Percentiles rank a stretch among this genome's conserved stretches.
Conservation (phyloP, 768 basidiomycete species). For the Xerocomus brunneocitrinus region DNA sequence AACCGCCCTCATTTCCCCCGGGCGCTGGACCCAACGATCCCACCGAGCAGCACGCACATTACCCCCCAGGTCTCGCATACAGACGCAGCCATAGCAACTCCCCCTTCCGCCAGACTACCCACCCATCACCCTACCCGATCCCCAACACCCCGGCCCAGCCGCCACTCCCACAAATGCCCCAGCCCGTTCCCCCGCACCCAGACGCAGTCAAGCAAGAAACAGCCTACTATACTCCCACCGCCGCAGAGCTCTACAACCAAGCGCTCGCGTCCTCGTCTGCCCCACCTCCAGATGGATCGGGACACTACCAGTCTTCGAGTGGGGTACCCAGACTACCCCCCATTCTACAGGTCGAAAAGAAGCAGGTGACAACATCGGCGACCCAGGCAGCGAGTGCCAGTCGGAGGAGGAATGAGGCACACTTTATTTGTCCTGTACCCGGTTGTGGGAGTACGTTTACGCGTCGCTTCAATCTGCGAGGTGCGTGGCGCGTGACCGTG, state of each 20-base stretch:
- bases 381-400: constrained; percentile 91
- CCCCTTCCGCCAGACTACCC: constrained; percentile 36
- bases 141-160: constrained; percentile 28
- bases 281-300: constrained; percentile 17
- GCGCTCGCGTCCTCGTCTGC: constrained; percentile 34
- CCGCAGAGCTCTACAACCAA: constrained; percentile 53
- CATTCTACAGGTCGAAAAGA: constrained; percentile 87
- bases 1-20: constrained; percentile 30
- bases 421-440: constrained; percentile 90
- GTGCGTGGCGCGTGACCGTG: constrained; percentile 35
- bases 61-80: constrained; percentile 31
- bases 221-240: constrained; percentile 45
- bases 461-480: constrained; percentile 82
- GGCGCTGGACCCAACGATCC: constrained; percentile 34
- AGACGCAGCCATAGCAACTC: constrained; percentile 30
- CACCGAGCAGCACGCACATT: constrained; percentile 33
- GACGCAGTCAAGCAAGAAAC: constrained; percentile 39
- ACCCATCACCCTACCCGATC: constrained; percentile 38
- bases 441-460: constrained; percentile 98
- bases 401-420: constrained; percentile 83
- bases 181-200: constrained; percentile 13
- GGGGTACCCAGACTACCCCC: constrained; percentile 62
- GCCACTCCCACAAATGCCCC: constrained; percentile 26
- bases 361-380: constrained; percentile 91
- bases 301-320: constrained; percentile 29